Evolutionary conservation across 495 filamentous ascomycete genomes (phyloP).

Genomic region (Chaetomium tenue): DNA sequence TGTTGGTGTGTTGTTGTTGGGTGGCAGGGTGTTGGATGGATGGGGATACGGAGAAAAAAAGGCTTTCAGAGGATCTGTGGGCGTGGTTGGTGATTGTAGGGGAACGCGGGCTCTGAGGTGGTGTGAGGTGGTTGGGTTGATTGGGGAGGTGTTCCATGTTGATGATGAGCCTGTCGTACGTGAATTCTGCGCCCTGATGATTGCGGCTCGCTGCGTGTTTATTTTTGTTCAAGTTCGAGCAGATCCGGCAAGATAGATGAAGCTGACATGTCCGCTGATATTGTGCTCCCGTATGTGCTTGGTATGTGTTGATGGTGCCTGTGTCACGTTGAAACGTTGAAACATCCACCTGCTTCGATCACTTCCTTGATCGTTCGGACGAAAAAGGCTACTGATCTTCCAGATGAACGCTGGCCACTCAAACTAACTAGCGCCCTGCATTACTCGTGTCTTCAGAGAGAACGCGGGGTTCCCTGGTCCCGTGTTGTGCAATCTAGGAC

Average conservation of each 20-base stretch:
- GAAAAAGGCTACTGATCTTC: too few species aligned
- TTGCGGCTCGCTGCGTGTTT: background rate
- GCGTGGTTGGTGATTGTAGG: background rate
- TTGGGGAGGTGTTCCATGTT: too few species aligned
- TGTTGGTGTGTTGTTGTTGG: background rate
- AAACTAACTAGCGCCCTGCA: background rate
- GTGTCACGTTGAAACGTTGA: constrained; percentile 1
- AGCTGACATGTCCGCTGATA: constrained; percentile 12
- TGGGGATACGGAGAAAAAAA: background rate
- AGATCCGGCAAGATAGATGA: constrained; percentile 14
- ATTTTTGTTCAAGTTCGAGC: background rate
- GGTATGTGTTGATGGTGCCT: background rate
- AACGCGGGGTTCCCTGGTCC: background rate
- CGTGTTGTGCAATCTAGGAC: background rate
- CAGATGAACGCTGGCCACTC: too few species aligned
- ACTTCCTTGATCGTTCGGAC: background rate
- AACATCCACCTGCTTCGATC: too few species aligned
- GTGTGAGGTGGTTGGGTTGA: too few species aligned
- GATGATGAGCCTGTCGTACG: background rate
- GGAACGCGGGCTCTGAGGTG: constrained; percentile 5
- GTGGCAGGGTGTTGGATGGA: background rate
- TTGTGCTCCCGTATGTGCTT: background rate
- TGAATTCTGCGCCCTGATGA: background rate
- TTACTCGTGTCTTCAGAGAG: background rate
- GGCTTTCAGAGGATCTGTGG: constrained; percentile 15